Evolutionary conservation across 202 grass and related monocot genomes (phyloP).

Genomic region (Hordeum pubiflorum): DNA sequence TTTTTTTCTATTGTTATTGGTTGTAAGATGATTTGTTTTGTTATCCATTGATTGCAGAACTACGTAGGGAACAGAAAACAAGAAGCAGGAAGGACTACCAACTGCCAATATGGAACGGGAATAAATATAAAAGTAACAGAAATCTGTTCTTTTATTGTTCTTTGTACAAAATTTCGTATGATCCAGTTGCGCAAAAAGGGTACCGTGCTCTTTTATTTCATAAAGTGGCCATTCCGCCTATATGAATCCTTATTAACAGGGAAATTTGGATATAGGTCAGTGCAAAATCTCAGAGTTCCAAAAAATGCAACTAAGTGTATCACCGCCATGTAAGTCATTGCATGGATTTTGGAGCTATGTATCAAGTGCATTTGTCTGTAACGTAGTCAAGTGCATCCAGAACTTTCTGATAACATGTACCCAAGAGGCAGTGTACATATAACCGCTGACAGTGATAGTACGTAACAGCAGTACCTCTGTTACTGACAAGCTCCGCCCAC

Average conservation of each 20-base stretch:
- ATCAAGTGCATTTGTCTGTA: background rate
- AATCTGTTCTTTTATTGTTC: background rate
- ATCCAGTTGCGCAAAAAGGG: background rate
- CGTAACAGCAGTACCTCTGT: conserved; percentile 39
- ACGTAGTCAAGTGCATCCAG: background rate
- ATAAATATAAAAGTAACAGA: background rate
- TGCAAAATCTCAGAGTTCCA: background rate
- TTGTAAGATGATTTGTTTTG: background rate
- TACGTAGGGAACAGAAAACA: background rate
- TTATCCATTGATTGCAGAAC: background rate
- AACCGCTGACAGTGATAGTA: background rate
- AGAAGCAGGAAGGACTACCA: background rate
- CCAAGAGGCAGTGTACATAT: background rate
- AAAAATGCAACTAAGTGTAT: background rate
- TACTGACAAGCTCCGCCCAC: conserved; percentile 71
- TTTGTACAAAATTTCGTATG: background rate
- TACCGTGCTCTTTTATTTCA: background rate
- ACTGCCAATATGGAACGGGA: background rate
- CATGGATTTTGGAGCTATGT: background rate
- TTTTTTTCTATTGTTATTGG: background rate
- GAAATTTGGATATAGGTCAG: background rate
- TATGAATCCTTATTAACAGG: background rate
- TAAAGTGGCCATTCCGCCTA: background rate
- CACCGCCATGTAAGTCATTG: background rate
- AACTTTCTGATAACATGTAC: background rate